Evolutionary conservation across 345 rosid genomes (phyloP), one percentile per base, ranked within the genome.

Genomic region (Eucalyptus polybractea): DNA sequence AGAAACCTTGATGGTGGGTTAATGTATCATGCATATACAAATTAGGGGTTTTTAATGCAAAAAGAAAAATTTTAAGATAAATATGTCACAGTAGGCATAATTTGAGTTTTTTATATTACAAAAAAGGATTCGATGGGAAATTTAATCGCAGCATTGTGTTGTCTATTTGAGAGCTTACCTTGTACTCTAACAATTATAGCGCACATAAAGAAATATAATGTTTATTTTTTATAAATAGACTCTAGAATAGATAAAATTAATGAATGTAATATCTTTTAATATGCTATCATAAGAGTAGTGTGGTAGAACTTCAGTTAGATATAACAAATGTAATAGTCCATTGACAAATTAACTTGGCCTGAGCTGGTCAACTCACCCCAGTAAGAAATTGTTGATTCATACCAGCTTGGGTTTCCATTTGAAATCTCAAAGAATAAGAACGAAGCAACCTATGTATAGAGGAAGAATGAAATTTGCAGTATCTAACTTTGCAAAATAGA

Each of bases 381-480:
- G 3, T 29, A 65, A n/a, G 21, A 65, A 65, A 65, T 65, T n/a
- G 37, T 14, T 3, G 10, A 65, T n/a, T 65, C 19, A 65, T 31
- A 29, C n/a, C 0, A 7, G 21, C n/a, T n/a, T 3, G 4, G 0
- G 37, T n/a, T n/a, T 65, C 17, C 19, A 29, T 65, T 65, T 27
- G 3, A 65, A 65, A 65, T 65, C 5, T n/a, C 17, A n/a, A 65
- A 65, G 1, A n/a, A n/a, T 4, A 65, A 65, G 4, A n/a, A 65
- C 37, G 13, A 65, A 67, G 0, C 40, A n/a, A 65, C 37, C 72
- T 29, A 65, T 65, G 6, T 62, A 29, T 27, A 27, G 16, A 29
- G n/a, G 80, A 31, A 67, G 76, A 67, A 67, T 0, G 6, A 67
- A 67, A 15, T 67, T 17, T 9, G 10, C 40, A 6, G 3, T 67